phyloP scores from a whole-genome alignment of 495 filamentous ascomycete species.

The Lepraria neglecta region DNA sequence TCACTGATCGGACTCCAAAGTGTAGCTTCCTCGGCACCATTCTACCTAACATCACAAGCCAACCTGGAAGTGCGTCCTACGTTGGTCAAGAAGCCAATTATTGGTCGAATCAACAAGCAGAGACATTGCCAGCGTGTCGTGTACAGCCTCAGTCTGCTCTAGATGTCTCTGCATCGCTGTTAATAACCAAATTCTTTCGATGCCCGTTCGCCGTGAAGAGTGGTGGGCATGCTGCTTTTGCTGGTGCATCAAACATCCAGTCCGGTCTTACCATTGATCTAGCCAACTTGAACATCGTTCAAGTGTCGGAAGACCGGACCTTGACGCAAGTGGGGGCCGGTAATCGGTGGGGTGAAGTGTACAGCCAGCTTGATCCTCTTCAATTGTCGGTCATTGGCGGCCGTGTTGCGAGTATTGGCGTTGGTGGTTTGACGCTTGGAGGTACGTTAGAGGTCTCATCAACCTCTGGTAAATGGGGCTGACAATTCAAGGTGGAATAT shows the following conservation, averaged over 20 bases:
- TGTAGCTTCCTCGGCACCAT: constrained; percentile 2
- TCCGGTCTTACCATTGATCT: constrained; percentile 50
- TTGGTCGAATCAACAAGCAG: constrained; percentile 43
- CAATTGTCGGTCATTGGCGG: constrained; percentile 49
- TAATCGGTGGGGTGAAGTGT: constrained; percentile 49
- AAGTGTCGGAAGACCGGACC: constrained; percentile 38
- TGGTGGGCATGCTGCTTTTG: constrained; percentile 46
- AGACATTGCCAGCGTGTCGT: constrained; percentile 42
- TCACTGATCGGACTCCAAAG: neutral
- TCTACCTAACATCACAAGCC: constrained; percentile 5
- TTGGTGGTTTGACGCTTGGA: constrained; percentile 52
- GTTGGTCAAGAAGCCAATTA: constrained; percentile 39
- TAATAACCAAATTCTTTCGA: constrained; percentile 20
- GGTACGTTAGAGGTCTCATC: constrained; percentile 29
- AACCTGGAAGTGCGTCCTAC: constrained; percentile 24
- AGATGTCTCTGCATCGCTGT: constrained; percentile 29
- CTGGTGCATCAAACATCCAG: constrained; percentile 49
- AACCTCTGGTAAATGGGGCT: neutral
- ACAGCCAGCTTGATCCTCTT: constrained; percentile 42
- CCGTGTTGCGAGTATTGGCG: constrained; percentile 49
- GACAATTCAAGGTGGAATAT: constrained; percentile 33
- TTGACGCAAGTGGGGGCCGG: constrained; percentile 46
- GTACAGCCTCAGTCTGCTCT: constrained; percentile 38
- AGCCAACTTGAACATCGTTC: constrained; percentile 39
- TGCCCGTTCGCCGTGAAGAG: constrained; percentile 47